Percentiles rank a stretch among this genome's conserved stretches.
Conservation (phyloP, 371 early-diverging fungal genomes). For the Zopfochytrium polystomum region DNA sequence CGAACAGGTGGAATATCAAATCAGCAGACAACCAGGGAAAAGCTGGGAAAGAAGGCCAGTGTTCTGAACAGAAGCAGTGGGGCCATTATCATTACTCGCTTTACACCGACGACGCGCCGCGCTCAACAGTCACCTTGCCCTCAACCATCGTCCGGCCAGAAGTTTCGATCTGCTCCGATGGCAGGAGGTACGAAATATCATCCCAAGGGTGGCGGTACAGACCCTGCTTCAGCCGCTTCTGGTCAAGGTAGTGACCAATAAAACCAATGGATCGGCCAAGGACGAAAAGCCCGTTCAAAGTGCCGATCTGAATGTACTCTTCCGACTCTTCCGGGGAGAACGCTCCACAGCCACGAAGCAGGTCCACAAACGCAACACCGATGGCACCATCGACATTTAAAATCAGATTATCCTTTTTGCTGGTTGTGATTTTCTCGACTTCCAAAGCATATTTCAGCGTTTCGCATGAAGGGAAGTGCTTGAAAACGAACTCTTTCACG, state of each 20-base stretch:
- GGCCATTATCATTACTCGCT: too few relatives aligned
- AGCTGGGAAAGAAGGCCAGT: too few relatives aligned
- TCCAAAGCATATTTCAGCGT: conserved; percentile 89
- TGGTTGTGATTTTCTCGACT: conserved; percentile 93
- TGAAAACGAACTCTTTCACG: conserved; percentile 87
- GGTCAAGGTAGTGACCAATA: conserved; percentile 95
- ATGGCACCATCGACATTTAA: conserved; percentile 97
- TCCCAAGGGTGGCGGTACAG: conserved; percentile 97
- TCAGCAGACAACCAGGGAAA: too few relatives aligned
- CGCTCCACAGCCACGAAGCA: conserved; percentile 87
- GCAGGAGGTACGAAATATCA: conserved; percentile 80
- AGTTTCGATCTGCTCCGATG: conserved; percentile 8
- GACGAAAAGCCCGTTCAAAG: conserved; percentile 95
- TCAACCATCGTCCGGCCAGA: conserved; percentile 28
- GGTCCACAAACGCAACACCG: conserved; percentile 92
- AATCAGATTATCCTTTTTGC: conserved; percentile 97
- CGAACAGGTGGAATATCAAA: too few relatives aligned
- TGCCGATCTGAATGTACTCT: conserved; percentile 91
- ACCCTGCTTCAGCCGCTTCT: conserved; percentile 95
- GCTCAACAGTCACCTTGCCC: conserved; percentile 22
- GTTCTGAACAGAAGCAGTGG: too few relatives aligned
- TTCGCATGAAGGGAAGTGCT: conserved; percentile 84
- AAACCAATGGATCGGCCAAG: conserved; percentile 94
- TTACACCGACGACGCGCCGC: conserved; percentile 15
- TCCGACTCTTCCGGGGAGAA: conserved; percentile 94